Conservation (phyloP, 2,329 filamentous ascomycete species). For the Ophiostoma perfectum region DNA sequence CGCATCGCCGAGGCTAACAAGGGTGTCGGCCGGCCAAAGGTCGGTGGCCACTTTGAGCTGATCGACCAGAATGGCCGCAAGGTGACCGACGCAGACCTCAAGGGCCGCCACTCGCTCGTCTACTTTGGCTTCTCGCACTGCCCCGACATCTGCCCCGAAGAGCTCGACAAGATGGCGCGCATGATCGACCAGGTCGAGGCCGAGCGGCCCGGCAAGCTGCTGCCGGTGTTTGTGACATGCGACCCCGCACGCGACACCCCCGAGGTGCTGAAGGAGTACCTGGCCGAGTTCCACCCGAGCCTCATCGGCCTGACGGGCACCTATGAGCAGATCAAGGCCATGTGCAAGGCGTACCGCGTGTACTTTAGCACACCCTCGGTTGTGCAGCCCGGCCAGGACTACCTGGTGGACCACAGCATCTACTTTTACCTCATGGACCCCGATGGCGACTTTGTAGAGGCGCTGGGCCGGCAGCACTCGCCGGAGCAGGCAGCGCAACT, state of each 20-base stretch:
- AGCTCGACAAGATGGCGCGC: conserved; percentile 97
- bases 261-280: conserved; percentile 74
- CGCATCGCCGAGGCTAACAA: conserved; percentile 87
- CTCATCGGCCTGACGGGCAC: conserved; percentile 87
- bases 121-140: conserved; percentile 99
- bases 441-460: conserved; percentile 96
- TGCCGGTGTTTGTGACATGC: conserved; percentile 89
- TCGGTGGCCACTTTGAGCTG: conserved; percentile 80
- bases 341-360: conserved; percentile 93
- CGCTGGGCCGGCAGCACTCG: conserved; percentile 88
- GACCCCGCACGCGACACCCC: conserved; percentile 90
- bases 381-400: conserved; percentile 90
- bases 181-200: conserved; percentile 73
- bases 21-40: conserved; percentile 85
- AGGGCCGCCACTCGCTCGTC: conserved; percentile 78
- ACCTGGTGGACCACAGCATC: conserved; percentile 96
- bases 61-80: conserved; percentile 73
- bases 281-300: conserved; percentile 81
- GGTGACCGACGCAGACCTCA: conserved; percentile 75
- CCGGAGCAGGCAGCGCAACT: conserved; percentile 78
- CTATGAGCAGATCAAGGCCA: conserved; percentile 87
- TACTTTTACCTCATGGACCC: conserved; percentile 99
- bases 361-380: conserved; percentile 92
- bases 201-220: conserved; percentile 48
- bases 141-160: conserved; percentile 96